Conservation (phyloP, 371 early-diverging fungal genomes). For the Rhizomucor pusillus region DNA sequence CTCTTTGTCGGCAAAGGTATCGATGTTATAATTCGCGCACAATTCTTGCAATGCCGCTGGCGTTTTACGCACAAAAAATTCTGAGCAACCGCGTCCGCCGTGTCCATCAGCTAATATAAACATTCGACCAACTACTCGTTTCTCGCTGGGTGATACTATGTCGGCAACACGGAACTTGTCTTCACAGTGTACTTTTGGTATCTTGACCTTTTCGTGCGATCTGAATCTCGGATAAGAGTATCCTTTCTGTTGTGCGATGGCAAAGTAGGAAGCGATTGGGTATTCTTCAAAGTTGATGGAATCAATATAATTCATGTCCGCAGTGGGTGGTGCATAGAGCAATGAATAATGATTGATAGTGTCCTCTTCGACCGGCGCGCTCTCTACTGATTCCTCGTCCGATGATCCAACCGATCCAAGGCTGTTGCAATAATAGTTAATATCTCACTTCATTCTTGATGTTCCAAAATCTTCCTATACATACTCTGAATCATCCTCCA, state of each 20-base stretch:
- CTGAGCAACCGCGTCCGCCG: constrained; percentile 64
- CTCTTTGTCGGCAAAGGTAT: constrained; percentile 27
- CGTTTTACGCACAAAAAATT: constrained; percentile 56
- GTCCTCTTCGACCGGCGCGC: constrained; percentile 28
- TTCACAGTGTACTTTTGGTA: constrained; percentile 60
- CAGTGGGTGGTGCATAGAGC: constrained; percentile 33
- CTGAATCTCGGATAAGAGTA: constrained; percentile 65
- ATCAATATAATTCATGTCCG: constrained; percentile 37
- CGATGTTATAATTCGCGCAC: constrained; percentile 43
- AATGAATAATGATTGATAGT: constrained; percentile 42
- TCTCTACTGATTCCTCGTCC: constrained; percentile 15
- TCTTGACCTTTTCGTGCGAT: constrained; percentile 52
- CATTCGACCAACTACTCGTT: constrained; percentile 42
- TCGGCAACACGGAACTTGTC: constrained; percentile 62
- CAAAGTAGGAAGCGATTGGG: constrained; percentile 49
- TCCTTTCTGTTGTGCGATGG: constrained; percentile 62
- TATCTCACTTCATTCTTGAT: not conserved
- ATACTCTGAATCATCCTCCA: constrained; percentile 35
- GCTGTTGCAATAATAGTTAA: not conserved
- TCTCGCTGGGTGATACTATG: constrained; percentile 15
- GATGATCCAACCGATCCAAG: constrained; percentile 21
- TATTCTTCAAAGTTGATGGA: constrained; percentile 38
- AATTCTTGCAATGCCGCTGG: constrained; percentile 50
- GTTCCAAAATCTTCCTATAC: constrained; percentile 1
- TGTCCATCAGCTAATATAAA: constrained; percentile 67